phyloP scores from a whole-genome alignment of 1,139 yeast genomes.

The Debaryomyces sp. region DNA sequence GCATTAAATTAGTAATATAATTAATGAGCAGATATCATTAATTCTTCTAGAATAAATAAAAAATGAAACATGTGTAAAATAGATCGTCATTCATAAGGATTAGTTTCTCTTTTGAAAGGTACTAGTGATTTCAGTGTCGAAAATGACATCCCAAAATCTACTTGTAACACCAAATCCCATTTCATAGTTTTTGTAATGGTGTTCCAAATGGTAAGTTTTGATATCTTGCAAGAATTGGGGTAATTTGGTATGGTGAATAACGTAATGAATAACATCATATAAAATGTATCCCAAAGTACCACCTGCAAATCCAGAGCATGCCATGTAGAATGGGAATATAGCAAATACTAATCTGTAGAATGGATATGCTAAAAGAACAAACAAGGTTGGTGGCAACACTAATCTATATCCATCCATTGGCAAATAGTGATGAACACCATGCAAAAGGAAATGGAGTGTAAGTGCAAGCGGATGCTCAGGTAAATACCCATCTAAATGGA shows the following conservation, averaged over 20 bases:
- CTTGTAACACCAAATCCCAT: conserved; percentile 95
- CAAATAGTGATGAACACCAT: conserved; percentile 94
- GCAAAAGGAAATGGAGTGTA: conserved; percentile 84
- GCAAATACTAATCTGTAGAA: conserved; percentile 43
- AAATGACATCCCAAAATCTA: conserved; percentile 90
- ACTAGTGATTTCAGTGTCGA: conserved; percentile 62
- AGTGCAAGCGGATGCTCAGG: conserved; percentile 80
- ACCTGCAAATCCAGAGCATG: conserved; percentile 76
- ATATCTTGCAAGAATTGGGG: conserved; percentile 76
- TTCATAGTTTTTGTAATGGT: conserved; percentile 95
- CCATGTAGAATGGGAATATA: conserved; percentile 48
- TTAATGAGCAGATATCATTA: neutral
- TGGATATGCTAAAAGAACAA: conserved; percentile 49
- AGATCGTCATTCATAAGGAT: conserved; percentile 5
- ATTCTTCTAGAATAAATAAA: neutral
- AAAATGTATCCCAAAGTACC: conserved; percentile 91
- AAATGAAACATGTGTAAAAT: neutral
- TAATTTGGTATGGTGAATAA: conserved; percentile 82
- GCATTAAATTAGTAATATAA: neutral
- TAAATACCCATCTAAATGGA: conserved; percentile 84
- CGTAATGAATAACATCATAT: conserved; percentile 86
- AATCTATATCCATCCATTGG: conserved; percentile 95
- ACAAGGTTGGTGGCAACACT: conserved; percentile 94
- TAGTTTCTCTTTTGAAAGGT: conserved; percentile 39
- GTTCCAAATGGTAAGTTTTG: conserved; percentile 92